phyloP scores from a whole-genome alignment of 345 rosid species.

The Hibiscus tridactylites region DNA sequence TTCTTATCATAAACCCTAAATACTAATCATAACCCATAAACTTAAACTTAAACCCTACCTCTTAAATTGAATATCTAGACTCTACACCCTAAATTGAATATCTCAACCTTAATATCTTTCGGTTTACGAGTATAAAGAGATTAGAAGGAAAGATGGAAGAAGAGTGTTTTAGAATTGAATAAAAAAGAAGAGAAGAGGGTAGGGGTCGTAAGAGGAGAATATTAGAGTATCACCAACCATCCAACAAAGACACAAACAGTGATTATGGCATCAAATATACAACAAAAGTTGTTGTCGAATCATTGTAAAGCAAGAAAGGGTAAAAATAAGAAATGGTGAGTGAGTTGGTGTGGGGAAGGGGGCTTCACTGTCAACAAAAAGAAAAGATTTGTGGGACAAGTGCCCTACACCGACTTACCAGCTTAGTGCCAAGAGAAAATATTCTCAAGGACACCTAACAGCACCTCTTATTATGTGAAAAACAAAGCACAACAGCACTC shows the following conservation, averaged over 20 bases:
- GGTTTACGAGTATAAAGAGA: too few relatives aligned
- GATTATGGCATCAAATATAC: neutral
- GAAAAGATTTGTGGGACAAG: constrained; percentile 25
- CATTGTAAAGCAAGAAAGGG: neutral
- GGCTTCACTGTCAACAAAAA: constrained; percentile 20
- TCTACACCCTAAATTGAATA: too few relatives aligned
- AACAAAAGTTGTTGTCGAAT: neutral
- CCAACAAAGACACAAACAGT: neutral
- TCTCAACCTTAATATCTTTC: too few relatives aligned
- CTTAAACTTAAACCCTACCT: too few relatives aligned
- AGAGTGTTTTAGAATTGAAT: neutral
- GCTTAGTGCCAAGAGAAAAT: constrained; percentile 19
- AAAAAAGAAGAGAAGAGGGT: neutral
- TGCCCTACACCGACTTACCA: constrained; percentile 9
- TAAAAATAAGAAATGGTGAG: neutral
- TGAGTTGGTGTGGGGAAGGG: constrained; percentile 16
- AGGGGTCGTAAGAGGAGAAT: neutral
- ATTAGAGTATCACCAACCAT: neutral
- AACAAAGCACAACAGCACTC: constrained; percentile 16
- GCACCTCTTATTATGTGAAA: constrained; percentile 14
- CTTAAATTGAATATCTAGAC: too few relatives aligned
- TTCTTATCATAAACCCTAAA: too few relatives aligned
- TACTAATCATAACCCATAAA: too few relatives aligned
- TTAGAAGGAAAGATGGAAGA: too few relatives aligned
- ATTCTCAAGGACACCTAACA: constrained; percentile 22